Evolutionary conservation across 805 yeast genomes (phyloP), one percentile per base, ranked within the genome.

Genomic region (Clavispora asparagi): DNA sequence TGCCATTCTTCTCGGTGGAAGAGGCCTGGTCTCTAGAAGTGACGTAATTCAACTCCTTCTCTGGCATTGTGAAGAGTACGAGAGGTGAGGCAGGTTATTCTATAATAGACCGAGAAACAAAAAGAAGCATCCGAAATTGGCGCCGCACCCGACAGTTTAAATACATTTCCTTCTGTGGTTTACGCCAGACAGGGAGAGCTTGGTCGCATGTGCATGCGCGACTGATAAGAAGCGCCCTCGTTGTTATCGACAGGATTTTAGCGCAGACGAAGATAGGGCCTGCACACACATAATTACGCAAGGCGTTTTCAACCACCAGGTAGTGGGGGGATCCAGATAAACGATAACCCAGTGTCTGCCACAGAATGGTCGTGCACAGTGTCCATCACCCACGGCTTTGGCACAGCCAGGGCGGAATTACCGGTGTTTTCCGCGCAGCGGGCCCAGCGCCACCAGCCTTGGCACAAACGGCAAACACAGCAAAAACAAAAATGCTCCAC

Each of bases 11-110:
- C 44, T 70, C 74, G 39, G 55, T 54, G 43, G 65, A 59, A n/a
- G 67, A 59, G 46, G 61, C 64, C 44, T 61, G 63, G 33, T 67
- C 71, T 43, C 62, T 58, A 23, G 74, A 68, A 48, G 69, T 63
- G 40, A 71, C 58, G 55, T 70, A 71, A 42, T 65, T 58, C 46
- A 71, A 60, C 52, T 71, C 76, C 58, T 71, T 71, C 53, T 63
- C 70, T 33, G 68, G 68, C 75, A 70, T 69, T 14, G 36, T 52
- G 13, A 19, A 26, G 29, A 8, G 28, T 30, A 17, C 7, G 36
- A 17, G 23, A 32, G n/a, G n/a, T 14, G n/a, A 14, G 17, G 36
- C 4, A 32, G 36, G 36, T 32, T 32, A 17, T 8, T 17, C 35
- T n/a, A 19, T 19, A 19, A 19, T 19, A 19, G 16, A 31, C 9